Evolutionary conservation across 805 yeast species (phyloP).

Genomic region (Kodamaea kakaduensis): DNA sequence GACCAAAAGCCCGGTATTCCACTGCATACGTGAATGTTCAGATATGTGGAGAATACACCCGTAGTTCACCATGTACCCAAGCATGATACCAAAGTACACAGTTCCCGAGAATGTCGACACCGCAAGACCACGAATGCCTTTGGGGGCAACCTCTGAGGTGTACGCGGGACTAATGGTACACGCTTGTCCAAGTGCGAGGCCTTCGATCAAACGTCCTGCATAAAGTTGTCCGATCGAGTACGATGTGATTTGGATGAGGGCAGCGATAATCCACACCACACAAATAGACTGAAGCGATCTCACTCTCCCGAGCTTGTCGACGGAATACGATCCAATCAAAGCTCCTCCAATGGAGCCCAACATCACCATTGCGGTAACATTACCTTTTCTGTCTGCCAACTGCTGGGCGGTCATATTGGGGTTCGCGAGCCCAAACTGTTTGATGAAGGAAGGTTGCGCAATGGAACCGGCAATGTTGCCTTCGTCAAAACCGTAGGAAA

Average conservation of each 20-base stretch:
- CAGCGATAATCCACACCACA: constrained; percentile 23
- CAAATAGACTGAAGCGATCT: constrained; percentile 29
- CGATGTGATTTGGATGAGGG: constrained; percentile 32
- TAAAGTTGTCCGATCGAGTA: constrained; percentile 23
- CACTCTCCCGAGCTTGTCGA: constrained; percentile 43
- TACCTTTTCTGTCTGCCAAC: constrained; percentile 19
- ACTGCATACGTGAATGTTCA: constrained; percentile 23
- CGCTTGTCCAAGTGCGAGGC: constrained; percentile 32
- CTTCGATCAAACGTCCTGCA: constrained; percentile 34
- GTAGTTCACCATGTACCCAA: constrained; percentile 48
- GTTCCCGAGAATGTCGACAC: constrained; percentile 28
- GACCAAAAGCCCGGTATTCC: constrained; percentile 37
- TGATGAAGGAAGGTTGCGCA: constrained; percentile 26
- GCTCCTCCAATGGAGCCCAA: constrained; percentile 40
- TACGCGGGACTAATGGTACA: constrained; percentile 36
- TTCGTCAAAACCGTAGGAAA: constrained; percentile 38
- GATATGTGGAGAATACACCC: constrained; percentile 44
- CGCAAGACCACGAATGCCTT: constrained; percentile 38
- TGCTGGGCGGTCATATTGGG: constrained; percentile 16
- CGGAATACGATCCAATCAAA: constrained; percentile 26
- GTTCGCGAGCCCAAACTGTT: constrained; percentile 29
- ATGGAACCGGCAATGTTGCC: constrained; percentile 40
- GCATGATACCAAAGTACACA: constrained; percentile 39
- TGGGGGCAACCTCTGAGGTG: constrained; percentile 33
- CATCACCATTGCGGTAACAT: constrained; percentile 33